These are phyloP conservation scores for Lagerstroemia speciosa DNA, from an alignment of 345 rosid species.

Conservation along the genomic window DNA sequence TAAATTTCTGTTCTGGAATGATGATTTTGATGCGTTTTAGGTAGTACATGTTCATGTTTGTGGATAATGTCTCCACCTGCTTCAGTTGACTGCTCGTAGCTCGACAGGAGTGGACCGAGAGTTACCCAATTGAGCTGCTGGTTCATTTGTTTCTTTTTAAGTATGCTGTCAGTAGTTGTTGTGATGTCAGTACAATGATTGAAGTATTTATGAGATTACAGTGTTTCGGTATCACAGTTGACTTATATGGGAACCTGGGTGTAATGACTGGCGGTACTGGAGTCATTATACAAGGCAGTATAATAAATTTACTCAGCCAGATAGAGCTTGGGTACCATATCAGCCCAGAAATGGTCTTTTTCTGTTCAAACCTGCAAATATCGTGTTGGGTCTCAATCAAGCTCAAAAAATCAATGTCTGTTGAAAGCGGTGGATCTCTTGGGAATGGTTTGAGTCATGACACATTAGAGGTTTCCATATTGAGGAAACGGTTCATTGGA, in stretches of 20 bases:
- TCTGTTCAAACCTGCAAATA: not conserved
- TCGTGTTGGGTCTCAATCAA: not conserved
- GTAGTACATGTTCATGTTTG: not conserved
- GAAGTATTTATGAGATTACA: not conserved
- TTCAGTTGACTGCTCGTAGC: not conserved
- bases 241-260: not conserved
- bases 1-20: not conserved
- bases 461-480: not conserved
- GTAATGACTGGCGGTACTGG: not conserved
- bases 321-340: not conserved
- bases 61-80: not conserved
- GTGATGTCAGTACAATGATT: not conserved
- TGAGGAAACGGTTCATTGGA: not conserved
- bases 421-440: not conserved
- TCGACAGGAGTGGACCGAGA: not conserved
- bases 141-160: not conserved
- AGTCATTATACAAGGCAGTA: not conserved
- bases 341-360: not conserved
- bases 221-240: not conserved
- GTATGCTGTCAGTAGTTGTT: not conserved
- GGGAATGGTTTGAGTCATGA: not conserved
- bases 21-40: not conserved
- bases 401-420: not conserved
- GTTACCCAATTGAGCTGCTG: conserved; percentile 1
- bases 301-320: not conserved